Base-by-base conservation (phyloP, 2,329 filamentous ascomycete genomes). In the Rhynchosporium agropyri region DNA sequence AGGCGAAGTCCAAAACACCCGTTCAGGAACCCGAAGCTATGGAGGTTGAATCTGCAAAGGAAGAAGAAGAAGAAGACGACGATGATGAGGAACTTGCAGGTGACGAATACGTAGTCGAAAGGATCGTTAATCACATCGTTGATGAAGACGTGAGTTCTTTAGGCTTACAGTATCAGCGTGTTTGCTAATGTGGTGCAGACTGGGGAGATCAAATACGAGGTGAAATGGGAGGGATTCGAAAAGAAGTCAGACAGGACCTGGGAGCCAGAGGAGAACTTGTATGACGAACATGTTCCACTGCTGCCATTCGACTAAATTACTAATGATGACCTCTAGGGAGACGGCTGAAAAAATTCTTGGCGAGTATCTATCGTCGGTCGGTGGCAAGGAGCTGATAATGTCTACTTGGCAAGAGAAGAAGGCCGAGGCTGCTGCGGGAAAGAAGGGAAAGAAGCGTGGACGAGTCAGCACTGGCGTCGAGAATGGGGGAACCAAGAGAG, bases 191-290 rank as follows among this genome's bases (percentile, higher is more conserved):
- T 3, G 20, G 38, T 46, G 53, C 61, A 69, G 69, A 68, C 68
- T 45, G 83, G 83, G 26, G 73, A 74, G 4, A 71, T 87, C 0
- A 80, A 81, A 53, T 92, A 89, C 71, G 81, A 88, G 58, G 89
- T 95, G 42, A 92, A 94, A 71, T 95, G 91, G 91, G 85, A 90
- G 67, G 90, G 90, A 3, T 95, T 88, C 65, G 84, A 90, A 0
- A 83, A 87, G 65, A 85, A 87, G 65, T 75, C 79, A 0, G 91
- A 95, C 68, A 77, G 84, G 71, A 95, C 91, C 0, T 94, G 90
- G 90, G 91, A 95, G 73, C 87, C 89, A 0, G 87, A 91, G 69
- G 84, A 86, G 10, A 93, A 92, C 69, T 78, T 91, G 64, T 76
- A 69, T 84, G 87, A 76, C 46, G 26, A 45, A 60, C 10, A 38